Percentiles rank a stretch among this genome's conserved stretches.
phyloP scores from a whole-genome alignment of 768 basidiomycete genomes.

The Mycena filopes region DNA sequence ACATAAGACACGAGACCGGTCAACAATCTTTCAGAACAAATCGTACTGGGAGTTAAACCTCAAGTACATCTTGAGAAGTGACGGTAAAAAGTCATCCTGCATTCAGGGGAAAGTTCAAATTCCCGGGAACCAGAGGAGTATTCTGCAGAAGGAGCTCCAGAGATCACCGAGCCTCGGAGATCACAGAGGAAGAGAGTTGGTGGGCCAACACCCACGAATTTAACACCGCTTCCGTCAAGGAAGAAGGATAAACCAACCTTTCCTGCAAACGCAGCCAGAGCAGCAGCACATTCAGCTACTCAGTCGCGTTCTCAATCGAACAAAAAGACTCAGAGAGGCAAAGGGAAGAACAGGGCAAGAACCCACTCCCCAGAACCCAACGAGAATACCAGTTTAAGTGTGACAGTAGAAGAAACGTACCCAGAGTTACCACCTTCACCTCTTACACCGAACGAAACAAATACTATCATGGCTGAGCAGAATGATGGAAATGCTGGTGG shows the following conservation, averaged over 20 bases:
- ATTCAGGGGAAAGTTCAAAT: neutral
- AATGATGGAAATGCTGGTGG: neutral
- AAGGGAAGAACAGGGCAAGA: neutral
- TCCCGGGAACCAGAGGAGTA: neutral
- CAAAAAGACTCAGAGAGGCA: neutral
- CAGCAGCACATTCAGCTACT: too few relatives aligned
- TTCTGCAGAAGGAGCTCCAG: neutral
- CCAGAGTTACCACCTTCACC: neutral
- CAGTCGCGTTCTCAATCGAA: too few relatives aligned
- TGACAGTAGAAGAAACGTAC: neutral
- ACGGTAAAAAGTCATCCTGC: neutral
- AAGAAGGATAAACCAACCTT: neutral
- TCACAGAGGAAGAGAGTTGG: neutral
- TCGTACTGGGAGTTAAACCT: neutral
- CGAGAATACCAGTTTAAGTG: neutral
- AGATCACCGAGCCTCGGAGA: neutral
- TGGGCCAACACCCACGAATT: neutral
- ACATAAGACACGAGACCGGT: neutral
- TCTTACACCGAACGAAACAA: neutral
- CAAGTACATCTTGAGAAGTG: neutral
- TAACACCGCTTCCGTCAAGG: neutral
- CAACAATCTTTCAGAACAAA: neutral
- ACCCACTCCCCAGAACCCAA: neutral
- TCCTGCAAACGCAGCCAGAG: neutral
- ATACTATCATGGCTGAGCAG: neutral